Evolutionary conservation across 805 yeast genomes (phyloP), one percentile per base, ranked within the genome.

Genomic region (Cyberlindnera euphorbiae): DNA sequence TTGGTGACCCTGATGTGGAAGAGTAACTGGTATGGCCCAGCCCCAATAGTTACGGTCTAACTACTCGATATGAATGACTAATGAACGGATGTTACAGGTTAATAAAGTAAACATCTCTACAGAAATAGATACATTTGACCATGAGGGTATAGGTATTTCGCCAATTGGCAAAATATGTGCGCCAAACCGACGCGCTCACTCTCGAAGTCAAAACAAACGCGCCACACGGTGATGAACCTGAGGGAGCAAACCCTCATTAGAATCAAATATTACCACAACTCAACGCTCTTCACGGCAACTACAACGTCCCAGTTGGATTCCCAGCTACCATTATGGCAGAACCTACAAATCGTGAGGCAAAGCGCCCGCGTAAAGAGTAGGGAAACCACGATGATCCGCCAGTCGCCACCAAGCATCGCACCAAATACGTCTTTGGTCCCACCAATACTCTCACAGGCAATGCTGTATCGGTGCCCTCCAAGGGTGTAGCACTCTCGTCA

Each of bases 371-470:
- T 30, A 34, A 44, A 8, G 39, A 39, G 31, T 37, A 35, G 36
- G 42, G 38, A 30, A 38, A 39, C 29, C 26, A 17, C 11, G 10
- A 7, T 2, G 38, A 26, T 14, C 29, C 24, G 13, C 25, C 32
- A 3, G 30, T 17, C 10, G 36, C 34, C 28, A 35, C 31, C 17
- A 37, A 33, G 23, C 36, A 27, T 9, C 37, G 36, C 28, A 36
- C 39, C 6, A 39, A 39, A 38, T 43, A 39, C 29, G 22, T 27
- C 11, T 43, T 43, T 24, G 47, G 44, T 2, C 47, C 47, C 13
- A 26, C 33, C 16, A 41, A 41, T 18, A 32, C 37, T 2, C 37
- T 41, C 17, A 21, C 27, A 9, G 33, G 25, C 22, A 8, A 33
- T 2, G 17, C 19, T 18, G 28, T 18, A 9, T 30, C 36, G n/a